These are phyloP conservation scores for Selaginella tamariscina DNA, from an alignment of 75 land plant species.

Conservation along the genomic window DNA sequence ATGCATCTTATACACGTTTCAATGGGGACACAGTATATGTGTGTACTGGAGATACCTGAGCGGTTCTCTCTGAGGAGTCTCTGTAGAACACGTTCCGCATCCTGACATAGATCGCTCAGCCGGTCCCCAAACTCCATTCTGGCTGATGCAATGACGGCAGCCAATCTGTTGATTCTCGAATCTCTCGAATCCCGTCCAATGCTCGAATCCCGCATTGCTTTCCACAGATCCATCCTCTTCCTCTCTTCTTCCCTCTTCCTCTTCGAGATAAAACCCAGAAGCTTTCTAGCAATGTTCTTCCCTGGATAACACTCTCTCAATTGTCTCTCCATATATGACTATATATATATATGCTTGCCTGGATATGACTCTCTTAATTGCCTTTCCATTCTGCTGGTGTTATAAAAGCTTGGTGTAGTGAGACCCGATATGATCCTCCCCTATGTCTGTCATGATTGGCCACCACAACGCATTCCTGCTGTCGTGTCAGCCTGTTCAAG, in stretches of 20 bases:
- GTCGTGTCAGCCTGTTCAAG: background rate
- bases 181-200: no score
- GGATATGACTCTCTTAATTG: no score
- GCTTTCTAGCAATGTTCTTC: background rate
- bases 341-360: no score
- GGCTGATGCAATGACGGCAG: background rate
- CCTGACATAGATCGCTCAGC: background rate
- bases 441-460: background rate
- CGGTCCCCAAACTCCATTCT: background rate
- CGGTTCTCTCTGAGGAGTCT: background rate
- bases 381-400: no score
- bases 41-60: no score
- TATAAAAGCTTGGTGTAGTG: no score
- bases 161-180: background rate
- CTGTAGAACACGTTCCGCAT: background rate
- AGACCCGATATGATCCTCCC: background rate
- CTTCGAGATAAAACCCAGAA: background rate
- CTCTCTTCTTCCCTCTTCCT: background rate
- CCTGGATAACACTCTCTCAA: no score
- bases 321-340: background rate
- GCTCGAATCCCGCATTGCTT: background rate
- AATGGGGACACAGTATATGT: no score
- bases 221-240: conserved; percentile 1
- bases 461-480: background rate
- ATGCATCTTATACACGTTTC: no score